Evolutionary conservation across 1,139 yeast genomes (phyloP).

Genomic region (Geotrichum siamense): DNA sequence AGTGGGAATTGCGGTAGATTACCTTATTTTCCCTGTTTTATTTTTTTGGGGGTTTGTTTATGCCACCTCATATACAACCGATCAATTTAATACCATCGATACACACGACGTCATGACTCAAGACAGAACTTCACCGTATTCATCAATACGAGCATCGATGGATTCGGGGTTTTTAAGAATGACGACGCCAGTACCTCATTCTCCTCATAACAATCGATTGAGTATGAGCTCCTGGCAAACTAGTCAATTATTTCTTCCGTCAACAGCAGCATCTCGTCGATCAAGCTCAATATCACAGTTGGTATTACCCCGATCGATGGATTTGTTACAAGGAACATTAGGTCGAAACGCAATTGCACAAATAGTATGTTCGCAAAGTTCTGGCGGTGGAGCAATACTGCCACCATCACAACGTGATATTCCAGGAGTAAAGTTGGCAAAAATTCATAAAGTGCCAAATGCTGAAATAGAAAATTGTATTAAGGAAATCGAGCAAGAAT

Average conservation of each 20-base stretch:
- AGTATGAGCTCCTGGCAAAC: too few relatives aligned
- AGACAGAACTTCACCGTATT: constrained; percentile 1
- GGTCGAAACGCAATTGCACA: constrained; percentile 79
- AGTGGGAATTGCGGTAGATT: too few relatives aligned
- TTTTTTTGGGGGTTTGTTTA: too few relatives aligned
- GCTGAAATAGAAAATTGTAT: constrained; percentile 45
- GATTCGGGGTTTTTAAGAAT: constrained; percentile 1
- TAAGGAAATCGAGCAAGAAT: constrained; percentile 45
- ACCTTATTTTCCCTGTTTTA: too few relatives aligned
- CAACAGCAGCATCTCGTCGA: background rate
- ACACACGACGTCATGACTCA: background rate
- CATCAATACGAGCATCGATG: constrained; percentile 10
- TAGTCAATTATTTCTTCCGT: constrained; percentile 5
- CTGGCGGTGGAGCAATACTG: too few relatives aligned
- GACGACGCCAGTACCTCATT: background rate
- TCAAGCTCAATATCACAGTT: constrained; percentile 17
- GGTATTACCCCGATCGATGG: constrained; percentile 22
- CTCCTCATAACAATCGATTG: background rate
- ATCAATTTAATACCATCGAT: too few relatives aligned
- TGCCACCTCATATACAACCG: background rate
- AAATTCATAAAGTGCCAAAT: constrained; percentile 46
- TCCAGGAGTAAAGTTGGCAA: constrained; percentile 69
- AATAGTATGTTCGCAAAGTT: constrained; percentile 39
- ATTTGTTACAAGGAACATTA: constrained; percentile 42
- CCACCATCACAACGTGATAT: constrained; percentile 78